Evolutionary conservation across 306 rosid species (phyloP), one percentile per base, ranked within the genome.

Genomic region (Elaeagnus macrophylla): DNA sequence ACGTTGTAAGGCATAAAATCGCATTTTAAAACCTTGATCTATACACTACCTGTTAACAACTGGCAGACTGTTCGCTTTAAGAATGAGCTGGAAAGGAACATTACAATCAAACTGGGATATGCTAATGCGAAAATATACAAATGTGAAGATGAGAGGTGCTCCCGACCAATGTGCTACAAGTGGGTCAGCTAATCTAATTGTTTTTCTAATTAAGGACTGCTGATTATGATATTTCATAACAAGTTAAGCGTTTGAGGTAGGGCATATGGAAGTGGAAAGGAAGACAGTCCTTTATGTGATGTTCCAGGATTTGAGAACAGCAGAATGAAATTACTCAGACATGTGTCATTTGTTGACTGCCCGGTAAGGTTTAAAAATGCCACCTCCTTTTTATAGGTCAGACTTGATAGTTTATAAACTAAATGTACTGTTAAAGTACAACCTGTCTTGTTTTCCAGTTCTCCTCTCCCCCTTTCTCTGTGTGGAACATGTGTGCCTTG

Each of bases 241-340:
- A 2, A 42, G 11, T 61, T 13, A n/a, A 19, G 37, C 53, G 66
- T 51, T 39, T 43, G 6, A 10, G 45, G 18, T 65, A 90, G 97
- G 81, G 95, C 97, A 15, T 86, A 90, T 75, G 97, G 97, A 71
- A 90, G 97, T 79, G 97, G 95, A 55, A 90, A 90, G 71, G 97
- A 90, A 83, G 97, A 90, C 37, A 59, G 52, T 78, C 96, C 96
- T 41, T 53, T 70, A 52, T 90, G 97, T 67, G 97, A 90, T 39
- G 95, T 83, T 53, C 80, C 69, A 7, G 97, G 95, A 48, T 90
- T 75, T 73, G 97, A 90, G 72, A 90, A 73, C 76, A 56, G 66
- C 71, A 83, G 85, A 76, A 86, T 90, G 97, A 86, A 86, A 57
- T 78, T 90, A 71, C 67, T 81, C 65, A 73, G 97, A 65, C 97